Base-by-base conservation (phyloP, 2,329 filamentous ascomycete genomes). In the Phaeosphaeriaceae sp. region DNA sequence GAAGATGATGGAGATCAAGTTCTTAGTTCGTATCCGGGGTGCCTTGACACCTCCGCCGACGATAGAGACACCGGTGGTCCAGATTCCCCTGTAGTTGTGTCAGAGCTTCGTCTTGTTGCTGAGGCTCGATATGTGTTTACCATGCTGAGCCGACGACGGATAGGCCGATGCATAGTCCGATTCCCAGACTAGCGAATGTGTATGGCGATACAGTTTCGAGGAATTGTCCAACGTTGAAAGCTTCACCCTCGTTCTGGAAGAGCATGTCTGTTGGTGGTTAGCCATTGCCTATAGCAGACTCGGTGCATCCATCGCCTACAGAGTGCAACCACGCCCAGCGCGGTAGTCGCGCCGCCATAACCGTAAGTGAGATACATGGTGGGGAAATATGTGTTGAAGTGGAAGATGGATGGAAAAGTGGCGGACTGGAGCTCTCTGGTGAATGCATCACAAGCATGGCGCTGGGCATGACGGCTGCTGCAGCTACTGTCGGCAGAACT, bases 1-100 rank as follows among this genome's bases (percentile, higher is more conserved):
- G 80, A 99, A 99, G 79, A 99, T 97, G 77, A 99, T 99, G 68
- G 93, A 97, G 74, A 99, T 97, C 71, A 99, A 78, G 82, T 99
- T 99, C 87, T 99, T 99, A 58, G 94, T 99, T 74, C 94, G 90
- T 78, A 99, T 99, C 67, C 94, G 89, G 30, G 95, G 95, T 37
- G 94, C 93, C 76, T 90, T 93, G 71, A 99, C 94, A 80, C 94
- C 94, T 66, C 90, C 94, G 70, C 95, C 95, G 61, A 99, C 84
- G 74, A 99, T 99, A 50, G 94, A 96, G 50, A 92, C 95, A 66
- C 95, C 95, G 28, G 94, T 99, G 64, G 97, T 94, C 79, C 99
- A 94, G 75, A 99, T 99, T 68, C 95, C 94, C 94, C 94, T 97
- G 70, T 36, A 18, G 15, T 21, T 21, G 21, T 47, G 54, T 64